Evolutionary conservation across 768 basidiomycete genomes (phyloP), one percentile per base, ranked within the genome.

Genomic region (Mycena crocata): DNA sequence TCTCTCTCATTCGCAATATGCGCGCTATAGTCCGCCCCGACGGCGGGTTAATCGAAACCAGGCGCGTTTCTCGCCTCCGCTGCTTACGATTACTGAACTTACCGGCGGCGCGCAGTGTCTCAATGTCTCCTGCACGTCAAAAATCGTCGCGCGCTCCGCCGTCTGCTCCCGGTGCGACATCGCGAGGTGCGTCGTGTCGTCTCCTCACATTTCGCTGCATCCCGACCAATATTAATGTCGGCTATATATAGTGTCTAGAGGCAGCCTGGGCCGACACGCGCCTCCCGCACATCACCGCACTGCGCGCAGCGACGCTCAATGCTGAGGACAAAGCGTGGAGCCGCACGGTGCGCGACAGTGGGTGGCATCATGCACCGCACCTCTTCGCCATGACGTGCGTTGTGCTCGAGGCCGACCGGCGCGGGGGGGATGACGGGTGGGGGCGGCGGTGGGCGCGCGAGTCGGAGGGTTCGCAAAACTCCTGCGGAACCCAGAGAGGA

Each of bases 1-100:
- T 57, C 32, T 7, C n/a, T 4, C 19, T 57, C 8, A 32, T 57
- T 9, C 44, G 57, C 32, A 1, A 21, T 3, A 31, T 57, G 15
- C 42, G 56, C 31, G 9, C 1, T 6, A 17, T 28, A 5, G 31
- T 46, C 31, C 7, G 13, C 26, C 37, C 55, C 8, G 57, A 59
- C n/a, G 57, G 57, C 2, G 9, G 31, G 24, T 39, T 13, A 60
- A 50, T 7, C 34, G 48, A 17, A 60, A 60, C 21, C 48, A 60
- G 58, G 58, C 32, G 3, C 19, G 57, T 34, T 40, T 15, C 19
- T n/a, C 17, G 2, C 30, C 32, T 46, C 31, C 13, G n/a, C 7
- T 17, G n/a, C 5, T 17, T 19, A 31, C 3, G 44, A 3, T 32
- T 13, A 13, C 35, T 13, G 3, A 12, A 2, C 26, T 34, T 7